Percentiles rank a stretch among this genome's conserved stretches.
Evolutionary conservation across 192 early-diverging fungal genomes (phyloP).

Genomic region (Linnemannia zychae): DNA sequence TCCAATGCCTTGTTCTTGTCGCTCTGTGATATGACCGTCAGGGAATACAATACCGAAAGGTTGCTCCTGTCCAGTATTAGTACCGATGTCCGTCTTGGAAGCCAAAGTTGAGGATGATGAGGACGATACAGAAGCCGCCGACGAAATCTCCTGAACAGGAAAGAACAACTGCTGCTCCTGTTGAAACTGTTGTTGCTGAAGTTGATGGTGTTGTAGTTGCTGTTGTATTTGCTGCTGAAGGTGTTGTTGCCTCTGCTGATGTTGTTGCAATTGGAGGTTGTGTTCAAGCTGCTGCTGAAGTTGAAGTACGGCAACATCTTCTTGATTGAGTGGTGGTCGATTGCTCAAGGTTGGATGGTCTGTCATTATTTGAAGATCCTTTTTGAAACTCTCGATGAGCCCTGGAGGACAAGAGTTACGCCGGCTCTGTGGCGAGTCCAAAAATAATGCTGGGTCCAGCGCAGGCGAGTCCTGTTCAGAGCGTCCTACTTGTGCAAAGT

Average conservation of each 20-base stretch:
- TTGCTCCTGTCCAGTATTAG: background rate
- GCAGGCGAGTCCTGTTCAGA: background rate
- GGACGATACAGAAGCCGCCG: background rate
- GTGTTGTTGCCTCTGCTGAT: background rate
- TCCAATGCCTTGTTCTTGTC: background rate
- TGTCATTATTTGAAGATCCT: conserved; percentile 1
- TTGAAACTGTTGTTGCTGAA: background rate
- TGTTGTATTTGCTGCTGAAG: background rate
- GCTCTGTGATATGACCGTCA: background rate
- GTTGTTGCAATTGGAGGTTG: background rate
- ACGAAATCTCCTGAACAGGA: background rate
- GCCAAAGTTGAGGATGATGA: background rate
- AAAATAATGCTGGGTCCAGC: background rate
- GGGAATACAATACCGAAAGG: background rate
- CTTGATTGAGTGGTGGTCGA: background rate
- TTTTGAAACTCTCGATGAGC: conserved; percentile 21
- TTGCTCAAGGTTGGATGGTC: background rate
- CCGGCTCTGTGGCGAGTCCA: background rate
- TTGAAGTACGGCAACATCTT: conserved; percentile 4
- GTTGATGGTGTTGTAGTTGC: background rate
- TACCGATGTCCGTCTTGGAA: background rate
- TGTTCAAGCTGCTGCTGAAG: conserved; percentile 19
- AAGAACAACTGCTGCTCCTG: background rate
- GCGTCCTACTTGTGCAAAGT: background rate
- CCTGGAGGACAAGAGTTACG: conserved; percentile 40